Conservation (phyloP, 805 yeast species). For the Candida fluviatilis region DNA sequence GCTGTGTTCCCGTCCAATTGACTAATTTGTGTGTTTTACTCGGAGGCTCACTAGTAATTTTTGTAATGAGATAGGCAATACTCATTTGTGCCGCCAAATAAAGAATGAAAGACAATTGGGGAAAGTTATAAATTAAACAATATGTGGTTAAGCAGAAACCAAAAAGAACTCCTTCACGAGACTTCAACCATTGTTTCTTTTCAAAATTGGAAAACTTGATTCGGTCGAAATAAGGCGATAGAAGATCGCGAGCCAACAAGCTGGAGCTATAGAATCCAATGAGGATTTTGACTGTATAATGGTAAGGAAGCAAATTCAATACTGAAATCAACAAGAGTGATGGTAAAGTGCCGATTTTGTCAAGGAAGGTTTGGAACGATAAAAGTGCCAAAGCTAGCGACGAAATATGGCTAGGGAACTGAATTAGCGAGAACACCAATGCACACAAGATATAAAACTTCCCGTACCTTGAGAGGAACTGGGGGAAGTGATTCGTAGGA, state of each 20-base stretch:
- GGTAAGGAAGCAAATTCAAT: slow-evolving; percentile 28
- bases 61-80: slow-evolving; percentile 50
- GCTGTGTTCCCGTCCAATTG: slow-evolving; percentile 29
- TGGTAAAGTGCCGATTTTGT: slow-evolving; percentile 43
- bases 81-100: slow-evolving; percentile 53
- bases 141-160: slow-evolving; percentile 53
- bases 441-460: slow-evolving; percentile 19
- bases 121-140: slow-evolving; percentile 35
- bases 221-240: slow-evolving; percentile 47
- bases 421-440: slow-evolving; percentile 23
- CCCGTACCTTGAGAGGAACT: slow-evolving; percentile 21
- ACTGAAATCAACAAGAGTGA: slow-evolving; percentile 35
- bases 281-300: slow-evolving; percentile 32
- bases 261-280: slow-evolving; percentile 45
- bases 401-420: slow-evolving; percentile 30
- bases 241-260: slow-evolving; percentile 41
- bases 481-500: slow-evolving; percentile 11
- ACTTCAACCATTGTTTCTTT: slow-evolving; percentile 44
- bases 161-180: slow-evolving; percentile 52
- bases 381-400: slow-evolving; percentile 36
- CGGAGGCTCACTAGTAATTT: slow-evolving; percentile 46
- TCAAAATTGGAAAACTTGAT: slow-evolving; percentile 42
- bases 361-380: slow-evolving; percentile 42
- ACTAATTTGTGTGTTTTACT: slow-evolving; percentile 17
- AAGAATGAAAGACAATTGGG: slow-evolving; percentile 43